Evolutionary conservation across 129 eudicot genomes (phyloP), one percentile per base, ranked within the genome.

Genomic region (Saposhnikovia divaricata): DNA sequence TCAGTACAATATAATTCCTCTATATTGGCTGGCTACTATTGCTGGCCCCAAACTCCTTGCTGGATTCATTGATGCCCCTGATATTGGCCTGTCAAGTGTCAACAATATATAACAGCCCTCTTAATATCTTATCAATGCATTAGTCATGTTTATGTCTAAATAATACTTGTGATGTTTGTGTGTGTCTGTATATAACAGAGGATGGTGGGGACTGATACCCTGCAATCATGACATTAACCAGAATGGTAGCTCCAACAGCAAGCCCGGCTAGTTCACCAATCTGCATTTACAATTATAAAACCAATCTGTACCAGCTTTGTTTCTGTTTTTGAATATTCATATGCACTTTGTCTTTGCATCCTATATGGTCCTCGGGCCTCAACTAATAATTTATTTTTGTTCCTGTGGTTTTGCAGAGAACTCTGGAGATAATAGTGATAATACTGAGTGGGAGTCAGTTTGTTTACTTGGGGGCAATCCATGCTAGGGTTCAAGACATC

Each of bases 21-120:
- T 81, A 84, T 86, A 92, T 53, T 83, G 59, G 78, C 71, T 88
- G 4, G 90, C 87, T 51, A 92, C 96, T 23, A 92, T 81, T 40
- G 98, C 97, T 77, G 98, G 98, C 37, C 97, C 97, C 74, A 94
- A 43, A 78, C 90, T 91, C 82, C 98, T 86, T 76, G 96, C 98
- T 77, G 98, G 98, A 77, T 94, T 94, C 98, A 94, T 91, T 46
- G 97, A 94, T 31, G 98, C 96, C 34, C 97, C 98, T 39, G 98
- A 88, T n/a, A 94, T 94, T 47, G 97, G 97, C 79, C 98, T 94
- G 90, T 72, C n/a, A n/a, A n/a, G n/a, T n/a, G n/a, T n/a, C 74
- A 85, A 57, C 63, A 80, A 46, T 9, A 50, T 27, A 51, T 27
- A 15, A 40, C 63, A 45, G n/a, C 23, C 5, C 61, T n/a, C 34